These are phyloP conservation scores for Pseudogymnoascus sp. DNA, from an alignment of 2,329 filamentous ascomycete species.

Conservation along the genomic window DNA sequence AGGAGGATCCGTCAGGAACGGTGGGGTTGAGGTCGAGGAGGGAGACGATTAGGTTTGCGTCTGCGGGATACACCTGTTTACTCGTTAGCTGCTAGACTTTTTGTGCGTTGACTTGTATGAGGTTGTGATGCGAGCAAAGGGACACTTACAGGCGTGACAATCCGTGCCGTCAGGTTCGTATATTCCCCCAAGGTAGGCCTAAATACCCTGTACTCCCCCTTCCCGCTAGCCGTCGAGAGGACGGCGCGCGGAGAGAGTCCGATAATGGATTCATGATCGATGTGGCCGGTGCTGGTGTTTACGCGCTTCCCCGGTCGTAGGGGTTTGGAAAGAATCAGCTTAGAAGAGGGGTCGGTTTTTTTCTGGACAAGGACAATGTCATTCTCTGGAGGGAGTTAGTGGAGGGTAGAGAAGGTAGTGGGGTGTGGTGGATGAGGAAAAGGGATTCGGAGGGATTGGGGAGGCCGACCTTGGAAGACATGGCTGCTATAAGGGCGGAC, in stretches of 20 bases:
- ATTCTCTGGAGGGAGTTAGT: slow-evolving; percentile 18
- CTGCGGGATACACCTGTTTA: slow-evolving; percentile 60
- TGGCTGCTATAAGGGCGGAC: not conserved
- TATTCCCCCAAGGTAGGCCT: slow-evolving; percentile 67
- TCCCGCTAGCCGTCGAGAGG: slow-evolving; percentile 13
- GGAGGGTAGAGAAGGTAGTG: not conserved
- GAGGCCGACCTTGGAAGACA: not conserved
- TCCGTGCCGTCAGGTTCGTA: slow-evolving; percentile 54
- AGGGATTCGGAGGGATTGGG: not conserved
- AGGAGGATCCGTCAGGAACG: slow-evolving; percentile 51
- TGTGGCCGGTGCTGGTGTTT: slow-evolving; percentile 25
- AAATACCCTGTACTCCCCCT: slow-evolving; percentile 34
- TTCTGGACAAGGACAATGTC: slow-evolving; percentile 25
- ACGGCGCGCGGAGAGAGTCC: slow-evolving; percentile 17
- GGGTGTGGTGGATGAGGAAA: not conserved
- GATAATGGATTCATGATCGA: slow-evolving; percentile 33
- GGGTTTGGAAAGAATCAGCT: slow-evolving; percentile 32
- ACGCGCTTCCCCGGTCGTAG: slow-evolving; percentile 31
- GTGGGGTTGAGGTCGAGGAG: slow-evolving; percentile 65
- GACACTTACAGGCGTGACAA: slow-evolving; percentile 62
- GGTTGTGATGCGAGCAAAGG: not conserved
- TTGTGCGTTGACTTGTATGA: not conserved
- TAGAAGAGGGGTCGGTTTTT: slow-evolving; percentile 9
- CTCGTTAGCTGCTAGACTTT: not conserved
- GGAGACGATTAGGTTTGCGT: slow-evolving; percentile 66